Evolutionary conservation across 768 basidiomycete species (phyloP), one percentile per base, ranked within the genome.

Genomic region (Favolaschia claudopus): DNA sequence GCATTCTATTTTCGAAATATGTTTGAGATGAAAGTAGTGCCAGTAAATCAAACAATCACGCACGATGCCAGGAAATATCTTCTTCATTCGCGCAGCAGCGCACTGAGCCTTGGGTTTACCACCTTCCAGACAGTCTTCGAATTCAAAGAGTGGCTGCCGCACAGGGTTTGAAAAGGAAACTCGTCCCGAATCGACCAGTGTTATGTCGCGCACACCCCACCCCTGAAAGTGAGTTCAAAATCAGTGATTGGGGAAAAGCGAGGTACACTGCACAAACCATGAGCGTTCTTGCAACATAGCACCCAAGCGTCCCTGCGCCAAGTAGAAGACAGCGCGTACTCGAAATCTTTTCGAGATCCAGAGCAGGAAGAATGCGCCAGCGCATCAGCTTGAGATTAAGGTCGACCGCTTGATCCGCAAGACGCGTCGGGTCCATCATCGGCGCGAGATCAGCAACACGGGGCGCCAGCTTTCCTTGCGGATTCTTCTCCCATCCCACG

Each of bases 161-260:
- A 98, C 97, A 3, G 97, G 97, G 73, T 99, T 99, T 20, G 95
- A 98, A 75, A 96, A 99, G 1, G 95, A 96, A 12, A 99, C 96
- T 38, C 83, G 86, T 0, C 89, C 87, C 15, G 92, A 96, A 75
- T 99, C 96, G 44, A 97, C 87, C 39, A 99, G 85, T 0, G 95
- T 95, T 69, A 99, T 97, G 10, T 84, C 95, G 25, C 94, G 86
- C 12, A 99, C 90, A 10, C 97, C 96, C 96, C 97, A 99, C 7
- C 89, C 96, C 96, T 96, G 59, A 7, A 8, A n/a, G n/a, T n/a
- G n/a, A n/a, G n/a, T 5, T 12, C 27, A 31, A 36, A 13, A 38
- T n/a, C 17, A 55, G 32, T 42, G 7, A n/a, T 50, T 17, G 5
- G 19, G 25, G 12, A n/a, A 8, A 36, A 25, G n/a, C 27, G 7